Conservation (phyloP, 1,284 basidiomycete species). For the Leccinum proliferum region DNA sequence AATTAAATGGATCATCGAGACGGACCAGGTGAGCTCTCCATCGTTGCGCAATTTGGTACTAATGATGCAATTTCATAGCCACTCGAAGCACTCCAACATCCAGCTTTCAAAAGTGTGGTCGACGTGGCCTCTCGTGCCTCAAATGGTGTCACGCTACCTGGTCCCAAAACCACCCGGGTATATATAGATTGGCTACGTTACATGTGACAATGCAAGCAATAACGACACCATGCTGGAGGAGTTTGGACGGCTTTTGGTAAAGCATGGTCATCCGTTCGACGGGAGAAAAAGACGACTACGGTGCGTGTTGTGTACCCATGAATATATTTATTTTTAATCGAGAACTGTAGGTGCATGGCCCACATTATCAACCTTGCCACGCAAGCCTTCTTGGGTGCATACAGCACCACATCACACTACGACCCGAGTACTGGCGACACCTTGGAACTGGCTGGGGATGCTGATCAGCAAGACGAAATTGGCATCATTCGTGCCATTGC, state of each 20-base stretch:
- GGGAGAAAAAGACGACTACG: not conserved
- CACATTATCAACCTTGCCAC: not conserved
- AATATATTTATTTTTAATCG: too few species aligned
- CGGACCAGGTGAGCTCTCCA: not conserved
- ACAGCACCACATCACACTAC: not conserved
- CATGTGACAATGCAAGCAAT: not conserved
- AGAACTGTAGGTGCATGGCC: not conserved
- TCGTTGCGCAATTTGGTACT: not conserved
- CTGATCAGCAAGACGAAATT: not conserved
- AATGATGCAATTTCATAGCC: not conserved
- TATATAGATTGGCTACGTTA: not conserved
- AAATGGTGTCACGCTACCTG: not conserved
- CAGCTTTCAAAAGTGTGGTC: not conserved
- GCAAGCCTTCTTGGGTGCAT: not conserved
- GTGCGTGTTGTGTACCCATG: not conserved
- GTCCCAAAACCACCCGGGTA: not conserved
- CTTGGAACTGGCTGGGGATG: too few species aligned
- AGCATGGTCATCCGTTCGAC: not conserved
- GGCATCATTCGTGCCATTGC: not conserved
- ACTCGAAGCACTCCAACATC: not conserved
- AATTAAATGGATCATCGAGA: not conserved
- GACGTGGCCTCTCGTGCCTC: not conserved
- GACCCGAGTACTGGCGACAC: not conserved
- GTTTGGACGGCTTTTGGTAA: not conserved
- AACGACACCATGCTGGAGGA: conserved; percentile 5